Base-by-base conservation (phyloP, 768 basidiomycete species). In the Amanita rimosa region DNA sequence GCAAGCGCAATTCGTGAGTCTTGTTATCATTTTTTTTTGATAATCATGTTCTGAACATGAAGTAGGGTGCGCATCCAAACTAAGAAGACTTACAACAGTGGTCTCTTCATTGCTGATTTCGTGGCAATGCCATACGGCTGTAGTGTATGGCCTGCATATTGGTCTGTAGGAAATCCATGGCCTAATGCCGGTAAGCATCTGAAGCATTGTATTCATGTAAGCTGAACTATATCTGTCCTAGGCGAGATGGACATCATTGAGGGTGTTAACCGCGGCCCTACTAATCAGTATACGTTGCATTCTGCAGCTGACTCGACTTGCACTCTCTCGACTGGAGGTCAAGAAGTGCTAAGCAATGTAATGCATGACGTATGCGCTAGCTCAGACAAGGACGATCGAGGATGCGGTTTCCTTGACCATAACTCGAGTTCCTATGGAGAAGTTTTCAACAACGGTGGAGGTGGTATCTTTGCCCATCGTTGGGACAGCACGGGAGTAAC, bases 241-340 rank as follows among this genome's bases (percentile, higher is more conserved):
- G 67, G 71, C n/a, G 84, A 88, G 60, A 81, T 86, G 41, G 87
- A 89, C 56, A 73, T 85, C 44, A 59, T 88, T 7, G 87, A 90
- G 58, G 82, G 83, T 14, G 83, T 88, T 47, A 76, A 88, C 55
- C 56, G 72, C 21, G 70, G 75, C 57, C 52, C 62, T 1, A 65
- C 60, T 24, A 86, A 89, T 54, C 81, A 79, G 51, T 75, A 76
- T 61, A 78, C 84, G 0, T 67, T 87, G 4, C 86, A 88, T 60
- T 80, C 74, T 16, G 65, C 71, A 6, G 57, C 62, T 14, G 64
- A 71, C 9, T 58, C 63, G 11, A 69, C 67, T 33, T 73, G 74
- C 53, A 59, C 63, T 5, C 58, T 64, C 48, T 64, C 60, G 13
- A 55, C 65, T 29, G 56, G 63, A 37, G 55, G 54, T 27, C 17